Evolutionary conservation across 306 rosid genomes (phyloP).

Genomic region (Prunus kanzakura): DNA sequence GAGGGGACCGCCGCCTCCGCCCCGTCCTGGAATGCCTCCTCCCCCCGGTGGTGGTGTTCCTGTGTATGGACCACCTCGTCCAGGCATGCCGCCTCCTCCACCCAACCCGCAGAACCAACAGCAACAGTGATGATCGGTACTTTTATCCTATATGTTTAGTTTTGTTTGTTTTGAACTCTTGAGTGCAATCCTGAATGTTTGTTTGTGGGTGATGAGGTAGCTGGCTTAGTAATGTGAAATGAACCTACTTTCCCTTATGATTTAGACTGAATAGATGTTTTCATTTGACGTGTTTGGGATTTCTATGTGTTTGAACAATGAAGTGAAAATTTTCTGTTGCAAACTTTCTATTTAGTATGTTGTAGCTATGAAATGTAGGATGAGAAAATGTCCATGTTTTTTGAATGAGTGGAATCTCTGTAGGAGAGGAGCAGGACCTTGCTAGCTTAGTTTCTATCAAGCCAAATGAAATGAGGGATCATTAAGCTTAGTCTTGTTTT

Average conservation of each 20-base stretch:
- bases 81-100: conserved; percentile 14
- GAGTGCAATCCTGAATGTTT: background rate
- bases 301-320: background rate
- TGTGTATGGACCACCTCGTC: conserved; percentile 75
- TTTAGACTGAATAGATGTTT: background rate
- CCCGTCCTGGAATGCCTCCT: conserved; percentile 94
- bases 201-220: background rate
- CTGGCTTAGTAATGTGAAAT: background rate
- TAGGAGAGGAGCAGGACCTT: too few species aligned
- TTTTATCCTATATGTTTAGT: background rate
- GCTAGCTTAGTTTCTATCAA: background rate
- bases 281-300: background rate
- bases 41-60: conserved; percentile 83
- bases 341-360: too few species aligned
- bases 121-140: conserved; percentile 27
- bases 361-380: too few species aligned
- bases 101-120: conserved; percentile 19
- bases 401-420: too few species aligned
- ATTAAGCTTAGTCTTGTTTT: background rate
- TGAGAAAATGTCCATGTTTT: too few species aligned
- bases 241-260: background rate
- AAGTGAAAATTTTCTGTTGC: background rate
- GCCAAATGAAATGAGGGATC: background rate
- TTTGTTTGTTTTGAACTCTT: background rate
- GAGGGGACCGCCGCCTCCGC: conserved; percentile 88